A percentile compares a stretch with the other conserved stretches of the same genome.
phyloP scores from a whole-genome alignment of 2,329 filamentous ascomycete species.

The Hymenoscyphus fructigenus region DNA sequence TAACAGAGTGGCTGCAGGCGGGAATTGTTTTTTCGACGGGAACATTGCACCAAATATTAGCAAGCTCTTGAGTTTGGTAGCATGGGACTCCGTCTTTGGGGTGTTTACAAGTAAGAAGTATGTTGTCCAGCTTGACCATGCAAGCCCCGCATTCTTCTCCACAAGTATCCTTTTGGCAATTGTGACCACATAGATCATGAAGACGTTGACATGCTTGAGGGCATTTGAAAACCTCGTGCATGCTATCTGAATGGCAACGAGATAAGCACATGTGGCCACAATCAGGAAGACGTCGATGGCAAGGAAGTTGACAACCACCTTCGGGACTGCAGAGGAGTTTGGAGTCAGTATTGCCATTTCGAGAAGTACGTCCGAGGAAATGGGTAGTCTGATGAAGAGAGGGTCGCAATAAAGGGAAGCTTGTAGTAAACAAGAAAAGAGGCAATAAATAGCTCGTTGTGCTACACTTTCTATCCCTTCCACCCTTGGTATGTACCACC shows the following conservation, averaged over 20 bases:
- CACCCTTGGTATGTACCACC: too few relatives aligned
- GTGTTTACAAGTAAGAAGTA: slow-evolving; percentile 44
- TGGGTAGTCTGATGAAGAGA: too few relatives aligned
- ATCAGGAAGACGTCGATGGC: slow-evolving; percentile 32
- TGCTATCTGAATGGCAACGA: slow-evolving; percentile 47
- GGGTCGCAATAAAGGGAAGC: too few relatives aligned
- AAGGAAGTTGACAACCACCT: slow-evolving; percentile 25
- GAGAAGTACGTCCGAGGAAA: too few relatives aligned
- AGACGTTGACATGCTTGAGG: slow-evolving; percentile 45
- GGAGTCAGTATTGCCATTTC: too few relatives aligned
- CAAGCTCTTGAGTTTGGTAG: slow-evolving; percentile 45
- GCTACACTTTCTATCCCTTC: too few relatives aligned
- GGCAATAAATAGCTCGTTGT: too few relatives aligned
- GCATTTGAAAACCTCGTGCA: slow-evolving; percentile 49
- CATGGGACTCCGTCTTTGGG: slow-evolving; percentile 37
- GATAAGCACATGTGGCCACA: slow-evolving; percentile 50
- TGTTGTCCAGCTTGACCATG: slow-evolving; percentile 33
- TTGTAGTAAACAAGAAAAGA: too few relatives aligned
- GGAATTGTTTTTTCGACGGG: slow-evolving; percentile 49
- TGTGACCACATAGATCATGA: slow-evolving; percentile 45
- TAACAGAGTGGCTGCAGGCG: slow-evolving; percentile 54
- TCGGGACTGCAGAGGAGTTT: not conserved
- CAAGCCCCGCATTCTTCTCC: slow-evolving; percentile 46
- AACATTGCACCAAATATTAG: slow-evolving; percentile 47
- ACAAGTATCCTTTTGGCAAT: slow-evolving; percentile 43